These are phyloP conservation scores for Xylariaceae sp. DNA, from an alignment of 2,329 filamentous ascomycete species.

Conservation along the genomic window DNA sequence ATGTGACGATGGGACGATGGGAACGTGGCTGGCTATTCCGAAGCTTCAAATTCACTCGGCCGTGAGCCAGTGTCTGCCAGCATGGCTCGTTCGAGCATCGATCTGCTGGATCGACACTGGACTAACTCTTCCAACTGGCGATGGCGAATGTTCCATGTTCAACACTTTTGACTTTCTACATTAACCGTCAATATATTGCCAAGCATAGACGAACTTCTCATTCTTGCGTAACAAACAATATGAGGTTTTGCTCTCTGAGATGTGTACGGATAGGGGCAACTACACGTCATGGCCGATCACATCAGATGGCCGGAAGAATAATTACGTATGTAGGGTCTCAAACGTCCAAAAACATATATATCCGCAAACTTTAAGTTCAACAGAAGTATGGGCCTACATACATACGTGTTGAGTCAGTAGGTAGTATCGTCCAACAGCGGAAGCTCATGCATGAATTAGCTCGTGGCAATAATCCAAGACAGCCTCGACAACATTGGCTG, in stretches of 20 bases:
- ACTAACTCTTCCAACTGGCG: constrained; percentile 6
- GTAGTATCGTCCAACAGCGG: constrained; percentile 3
- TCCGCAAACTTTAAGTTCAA: neutral
- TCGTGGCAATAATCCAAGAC: constrained; percentile 20
- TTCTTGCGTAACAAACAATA: too few relatives aligned
- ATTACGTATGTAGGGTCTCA: too few relatives aligned
- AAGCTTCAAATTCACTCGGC: constrained; percentile 1
- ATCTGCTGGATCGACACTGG: constrained; percentile 26
- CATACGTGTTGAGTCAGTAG: neutral
- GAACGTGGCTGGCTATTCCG: neutral
- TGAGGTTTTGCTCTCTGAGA: too few relatives aligned
- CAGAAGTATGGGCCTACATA: neutral
- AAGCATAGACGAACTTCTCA: too few relatives aligned
- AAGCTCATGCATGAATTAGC: constrained; percentile 12
- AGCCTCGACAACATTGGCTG: neutral
- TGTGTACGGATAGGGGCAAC: too few relatives aligned
- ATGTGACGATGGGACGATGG: neutral
- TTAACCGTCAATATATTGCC: neutral
- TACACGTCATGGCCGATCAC: too few relatives aligned
- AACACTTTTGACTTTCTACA: too few relatives aligned
- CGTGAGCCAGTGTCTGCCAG: constrained; percentile 1
- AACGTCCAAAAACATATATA: too few relatives aligned
- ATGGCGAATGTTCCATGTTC: constrained; percentile 7
- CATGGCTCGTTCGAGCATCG: constrained; percentile 15
- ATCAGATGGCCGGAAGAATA: too few relatives aligned